Base-by-base conservation (phyloP, 345 rosid species). In the Syzygium jambos region DNA sequence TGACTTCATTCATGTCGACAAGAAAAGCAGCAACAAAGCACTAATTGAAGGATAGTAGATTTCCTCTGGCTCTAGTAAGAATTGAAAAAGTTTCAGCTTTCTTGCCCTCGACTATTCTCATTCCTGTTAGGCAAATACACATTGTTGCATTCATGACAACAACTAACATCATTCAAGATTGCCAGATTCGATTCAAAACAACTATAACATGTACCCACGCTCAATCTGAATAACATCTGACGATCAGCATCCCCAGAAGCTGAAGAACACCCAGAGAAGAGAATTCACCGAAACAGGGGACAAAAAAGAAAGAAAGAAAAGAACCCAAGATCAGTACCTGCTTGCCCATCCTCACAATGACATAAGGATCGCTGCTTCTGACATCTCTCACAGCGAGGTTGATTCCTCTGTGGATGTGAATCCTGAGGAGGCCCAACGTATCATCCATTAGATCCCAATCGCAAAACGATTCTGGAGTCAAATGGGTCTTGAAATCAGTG, bases 311-410 rank as follows among this genome's bases (percentile, higher is more conserved):
- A 30, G 34, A 0, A 11, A 34, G 34, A 34, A 54, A 14, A 23
- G 30, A 22, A 10, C 38, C 17, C 25, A 8, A 15, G 13, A 52
- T 30, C 56, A 52, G 56, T n/a, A 86, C 88, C 88, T 78, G 88
- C 52, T 78, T 86, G 85, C 88, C 88, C 88, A 86, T 86, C 68
- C 63, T 78, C 52, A 86, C 68, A 7, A 86, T 2, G 10, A 86
- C 88, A 14, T 86, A 78, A n/a, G 88, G 88, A 34, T 86, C 88
- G 88, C 88, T 86, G 85, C 88, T 86, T 0, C 87, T 65, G 87
- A 92, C 87, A 85, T 97, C 99, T 88, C 99, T 96, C 46, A 97
- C 90, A 56, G 99, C 99, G 78, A 97, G 98, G 85, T 94, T 94
- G 17, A 94, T 91, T 29, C 99, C 99, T 83, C 92, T 93, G 46